Evolutionary conservation across 2,329 filamentous ascomycete species (phyloP).

Genomic region (Verticillium dahliae): DNA sequence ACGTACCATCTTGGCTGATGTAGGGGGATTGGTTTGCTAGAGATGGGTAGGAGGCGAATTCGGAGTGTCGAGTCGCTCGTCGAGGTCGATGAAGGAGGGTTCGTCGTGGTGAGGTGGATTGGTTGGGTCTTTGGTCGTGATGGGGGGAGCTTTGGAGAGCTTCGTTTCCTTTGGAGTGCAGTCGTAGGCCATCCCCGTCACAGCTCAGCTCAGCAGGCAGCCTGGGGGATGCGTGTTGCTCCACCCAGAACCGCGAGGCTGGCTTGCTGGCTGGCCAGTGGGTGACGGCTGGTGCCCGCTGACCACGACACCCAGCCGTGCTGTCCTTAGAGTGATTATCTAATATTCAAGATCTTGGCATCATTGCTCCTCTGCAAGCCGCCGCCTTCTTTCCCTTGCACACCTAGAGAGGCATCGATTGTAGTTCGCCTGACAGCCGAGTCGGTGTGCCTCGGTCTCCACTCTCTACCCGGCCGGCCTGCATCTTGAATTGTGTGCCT

Average conservation of each 20-base stretch:
- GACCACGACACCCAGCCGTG: no score
- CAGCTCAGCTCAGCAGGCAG: slow-evolving; percentile 24
- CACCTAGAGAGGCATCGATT: no score
- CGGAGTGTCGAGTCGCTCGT: neutral
- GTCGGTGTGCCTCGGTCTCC: neutral
- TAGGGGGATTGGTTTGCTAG: neutral
- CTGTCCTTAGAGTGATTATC: neutral
- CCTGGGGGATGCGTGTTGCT: slow-evolving; percentile 31
- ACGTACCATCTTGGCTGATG: neutral
- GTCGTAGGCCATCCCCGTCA: neutral
- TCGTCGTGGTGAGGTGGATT: neutral
- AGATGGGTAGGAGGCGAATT: neutral
- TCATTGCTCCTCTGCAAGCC: no score
- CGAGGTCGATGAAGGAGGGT: neutral
- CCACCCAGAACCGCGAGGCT: neutral
- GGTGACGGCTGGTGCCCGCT: neutral
- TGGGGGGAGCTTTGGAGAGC: neutral
- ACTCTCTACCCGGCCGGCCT: neutral
- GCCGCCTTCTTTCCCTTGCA: no score
- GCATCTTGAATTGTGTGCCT: neutral
- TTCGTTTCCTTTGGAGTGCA: neutral
- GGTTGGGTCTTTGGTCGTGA: neutral
- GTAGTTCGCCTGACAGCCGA: neutral
- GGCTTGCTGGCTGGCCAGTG: neutral
- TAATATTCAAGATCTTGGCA: neutral